phyloP scores from a whole-genome alignment of 306 rosid genomes.

The Cajanus cajan region DNA sequence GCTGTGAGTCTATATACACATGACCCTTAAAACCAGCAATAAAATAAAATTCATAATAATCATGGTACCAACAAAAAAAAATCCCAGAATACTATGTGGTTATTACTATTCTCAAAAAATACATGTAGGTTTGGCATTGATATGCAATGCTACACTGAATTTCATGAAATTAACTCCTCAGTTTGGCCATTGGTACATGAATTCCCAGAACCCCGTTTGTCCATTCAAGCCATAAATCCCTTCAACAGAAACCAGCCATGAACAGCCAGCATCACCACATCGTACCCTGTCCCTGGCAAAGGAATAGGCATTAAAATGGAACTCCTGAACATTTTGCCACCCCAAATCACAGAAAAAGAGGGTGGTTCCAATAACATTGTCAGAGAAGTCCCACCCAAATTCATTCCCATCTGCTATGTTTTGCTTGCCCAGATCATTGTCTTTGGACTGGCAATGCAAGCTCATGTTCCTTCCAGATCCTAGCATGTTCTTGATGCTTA shows the following conservation, averaged over 20 bases:
- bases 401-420: slow-evolving; percentile 30
- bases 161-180: neutral
- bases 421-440: slow-evolving; percentile 34
- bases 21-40: no score
- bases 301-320: slow-evolving; percentile 33
- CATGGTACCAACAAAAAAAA: neutral
- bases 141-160: no score
- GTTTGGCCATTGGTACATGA: slow-evolving; percentile 38
- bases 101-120: neutral
- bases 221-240: slow-evolving; percentile 43
- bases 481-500: slow-evolving; percentile 41
- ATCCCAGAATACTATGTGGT: neutral
- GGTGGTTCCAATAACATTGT: slow-evolving; percentile 28
- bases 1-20: no score
- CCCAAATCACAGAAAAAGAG: slow-evolving; percentile 45
- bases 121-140: neutral
- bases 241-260: slow-evolving; percentile 41
- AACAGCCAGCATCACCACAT: slow-evolving; percentile 41
- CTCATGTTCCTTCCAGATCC: slow-evolving; percentile 46
- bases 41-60: no score
- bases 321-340: slow-evolving; percentile 34
- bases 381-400: slow-evolving; percentile 42
- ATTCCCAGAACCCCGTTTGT: slow-evolving; percentile 42
- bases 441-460: slow-evolving; percentile 49
- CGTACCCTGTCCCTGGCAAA: slow-evolving; percentile 32